Base-by-base conservation (phyloP, 768 basidiomycete genomes). In the Termitomyces sp. region DNA sequence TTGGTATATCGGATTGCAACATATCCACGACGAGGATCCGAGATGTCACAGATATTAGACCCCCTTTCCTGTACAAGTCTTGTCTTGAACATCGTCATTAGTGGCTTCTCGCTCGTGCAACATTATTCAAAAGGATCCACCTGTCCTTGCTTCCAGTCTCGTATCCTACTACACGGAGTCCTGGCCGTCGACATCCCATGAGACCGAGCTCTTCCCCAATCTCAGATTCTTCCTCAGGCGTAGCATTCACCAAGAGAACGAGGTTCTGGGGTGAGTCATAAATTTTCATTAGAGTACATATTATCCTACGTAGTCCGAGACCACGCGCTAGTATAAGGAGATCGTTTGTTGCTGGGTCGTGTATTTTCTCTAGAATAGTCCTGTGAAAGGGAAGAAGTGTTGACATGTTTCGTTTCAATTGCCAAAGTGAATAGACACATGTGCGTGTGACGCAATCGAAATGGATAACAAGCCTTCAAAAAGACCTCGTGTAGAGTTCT, bases 11-110 rank as follows among this genome's bases (percentile, higher is more conserved):
- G 31, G 84, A 81, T 70, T 89, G 89, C 36, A 99, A 76, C 86
- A 98, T 91, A 71, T 99, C 97, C 57, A 96, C 95, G 29, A 96
- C 91, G 12, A 98, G 78, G 66, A 99, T 98, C 20, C 93, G 87
- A 31, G 93, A 95, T 0, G 97, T 98, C 36, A 98, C 89, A 7
- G 92, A 92, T 53, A 98, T 82, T 1, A 98, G 78, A 5, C 96
- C 96, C 4, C 96, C 96, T 61, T 83, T 82, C 62, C 89, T 88
- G 77, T 98, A 98, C 57, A 98, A 73, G 45, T 84, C 84, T 74
- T 94, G 89, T 68, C 95, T 93, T 75, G 53, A 37, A 53, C 45
- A 56, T 38, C 34, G 38, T 65, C n/a, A 59, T 42, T 8, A 29
- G 42, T 42, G 25, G 8, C 6, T 10, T 55, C 31, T 34, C 8